These are phyloP conservation scores for Aspergillus caelatus DNA, from an alignment of 2,329 filamentous ascomycete genomes.

Conservation along the genomic window DNA sequence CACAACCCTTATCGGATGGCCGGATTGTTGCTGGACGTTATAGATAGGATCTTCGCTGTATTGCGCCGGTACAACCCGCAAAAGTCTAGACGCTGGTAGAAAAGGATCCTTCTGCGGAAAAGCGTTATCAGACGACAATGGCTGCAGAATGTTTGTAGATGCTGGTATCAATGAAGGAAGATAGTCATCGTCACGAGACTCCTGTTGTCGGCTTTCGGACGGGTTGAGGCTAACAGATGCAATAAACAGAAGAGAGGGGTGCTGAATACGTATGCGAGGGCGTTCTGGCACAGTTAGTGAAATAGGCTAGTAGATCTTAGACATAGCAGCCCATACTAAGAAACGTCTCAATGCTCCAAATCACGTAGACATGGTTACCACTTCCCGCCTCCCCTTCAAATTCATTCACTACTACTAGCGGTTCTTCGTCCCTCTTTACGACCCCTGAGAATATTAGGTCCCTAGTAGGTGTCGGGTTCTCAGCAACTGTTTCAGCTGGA, in stretches of 20 bases:
- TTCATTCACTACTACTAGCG: slow-evolving; percentile 49
- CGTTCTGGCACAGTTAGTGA: slow-evolving; percentile 32
- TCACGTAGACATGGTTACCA: slow-evolving; percentile 45
- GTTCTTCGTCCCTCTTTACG: slow-evolving; percentile 44
- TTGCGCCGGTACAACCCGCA: slow-evolving; percentile 58
- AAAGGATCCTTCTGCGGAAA: slow-evolving; percentile 53
- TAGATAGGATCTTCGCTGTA: slow-evolving; percentile 53
- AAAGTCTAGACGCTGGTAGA: slow-evolving; percentile 60
- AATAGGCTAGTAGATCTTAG: background rate
- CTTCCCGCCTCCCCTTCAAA: slow-evolving; percentile 42
- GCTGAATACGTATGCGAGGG: slow-evolving; percentile 56
- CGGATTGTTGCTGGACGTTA: slow-evolving; percentile 57
- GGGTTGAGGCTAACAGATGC: slow-evolving; percentile 51
- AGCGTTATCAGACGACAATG: slow-evolving; percentile 55
- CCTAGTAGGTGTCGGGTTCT: slow-evolving; percentile 38
- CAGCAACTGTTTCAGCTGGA: slow-evolving; percentile 44
- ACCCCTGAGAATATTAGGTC: slow-evolving; percentile 49
- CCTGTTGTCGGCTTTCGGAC: slow-evolving; percentile 40
- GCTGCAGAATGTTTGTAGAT: slow-evolving; percentile 61
- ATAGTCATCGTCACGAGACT: slow-evolving; percentile 51
- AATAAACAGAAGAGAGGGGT: slow-evolving; percentile 60
- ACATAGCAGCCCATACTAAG: slow-evolving; percentile 37
- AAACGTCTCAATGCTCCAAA: slow-evolving; percentile 49
- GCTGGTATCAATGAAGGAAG: slow-evolving; percentile 57
- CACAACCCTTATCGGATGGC: slow-evolving; percentile 57